Base-by-base conservation (phyloP, 164 flowering plant species). In the Annona cherimola region DNA sequence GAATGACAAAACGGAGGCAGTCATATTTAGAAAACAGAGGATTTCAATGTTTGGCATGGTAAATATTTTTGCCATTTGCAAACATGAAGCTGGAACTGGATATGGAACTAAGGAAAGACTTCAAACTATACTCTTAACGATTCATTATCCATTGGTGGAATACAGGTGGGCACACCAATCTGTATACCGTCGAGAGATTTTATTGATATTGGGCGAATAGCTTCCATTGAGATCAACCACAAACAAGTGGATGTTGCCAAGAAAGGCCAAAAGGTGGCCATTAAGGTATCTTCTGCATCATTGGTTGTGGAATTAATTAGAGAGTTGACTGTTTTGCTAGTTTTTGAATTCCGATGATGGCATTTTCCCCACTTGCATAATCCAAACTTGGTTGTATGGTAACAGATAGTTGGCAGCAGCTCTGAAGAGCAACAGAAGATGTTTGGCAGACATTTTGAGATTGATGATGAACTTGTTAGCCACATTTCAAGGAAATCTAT, bases 401-500 rank as follows among this genome's bases (percentile, higher is more conserved):
- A 77, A 69, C 83, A 94, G 99, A 91, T 94, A 55, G 81, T 78
- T 69, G 86, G 94, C 45, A 64, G 80, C 73, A 88, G 81, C 73
- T 60, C 91, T 41, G 99, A 92, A 74, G 99, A 92, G 77, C 92
- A 87, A 71, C 99, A 94, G 74, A 94, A 91, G 79, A 87, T 89
- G 94, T 89, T 68, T 76, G 97, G 97, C 6, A 84, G 99, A 75
- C 99, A 94, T 82, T 94, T 94, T 84, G 97, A 89, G 45, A 71
- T 86, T 0, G 94, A 92, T 0, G 99, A 94, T 77, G 94, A 90
- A 77, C 97, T 94, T 78, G 97, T 92, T 66, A 94, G 99, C 80
- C 94, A 85, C 80, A 88, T 94, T 62, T 69, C 91, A 12, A 88
- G 97, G 79, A 84, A 44, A 62, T 94, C 99, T 12, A 89, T 94